Evolutionary conservation across 495 filamentous ascomycete species (phyloP).

Genomic region (Talaromyces proteolyticus): DNA sequence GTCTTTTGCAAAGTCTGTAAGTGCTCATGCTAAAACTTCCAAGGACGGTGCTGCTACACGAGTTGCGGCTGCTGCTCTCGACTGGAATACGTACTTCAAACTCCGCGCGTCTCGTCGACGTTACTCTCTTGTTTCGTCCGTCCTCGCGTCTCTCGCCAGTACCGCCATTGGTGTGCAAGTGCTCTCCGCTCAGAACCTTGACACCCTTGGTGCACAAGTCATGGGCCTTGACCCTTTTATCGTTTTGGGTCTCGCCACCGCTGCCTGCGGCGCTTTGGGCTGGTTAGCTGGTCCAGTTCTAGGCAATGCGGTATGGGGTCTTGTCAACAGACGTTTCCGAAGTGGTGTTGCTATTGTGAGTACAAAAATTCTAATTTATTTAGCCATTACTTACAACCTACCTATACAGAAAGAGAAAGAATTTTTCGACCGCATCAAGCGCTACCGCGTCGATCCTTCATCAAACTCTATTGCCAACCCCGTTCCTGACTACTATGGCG

Average conservation of each 20-base stretch:
- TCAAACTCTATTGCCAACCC: slow-evolving; percentile 62
- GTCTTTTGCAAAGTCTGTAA: slow-evolving; percentile 8
- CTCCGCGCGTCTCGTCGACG: slow-evolving; percentile 79
- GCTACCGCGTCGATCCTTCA: slow-evolving; percentile 82
- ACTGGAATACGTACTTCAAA: slow-evolving; percentile 92
- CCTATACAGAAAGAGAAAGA: slow-evolving; percentile 74
- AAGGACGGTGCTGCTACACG: neutral
- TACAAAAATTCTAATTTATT: slow-evolving; percentile 8
- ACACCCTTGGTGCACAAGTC: slow-evolving; percentile 58
- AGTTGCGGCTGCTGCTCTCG: slow-evolving; percentile 42
- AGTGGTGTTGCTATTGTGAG: slow-evolving; percentile 60
- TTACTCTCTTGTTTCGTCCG: slow-evolving; percentile 70
- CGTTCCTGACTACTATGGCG: slow-evolving; percentile 68
- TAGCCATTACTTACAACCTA: neutral
- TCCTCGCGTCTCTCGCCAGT: slow-evolving; percentile 53
- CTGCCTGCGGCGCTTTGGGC: slow-evolving; percentile 66
- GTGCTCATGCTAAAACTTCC: slow-evolving; percentile 31
- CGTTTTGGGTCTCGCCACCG: slow-evolving; percentile 68
- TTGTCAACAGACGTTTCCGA: slow-evolving; percentile 58
- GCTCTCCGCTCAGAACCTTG: slow-evolving; percentile 60
- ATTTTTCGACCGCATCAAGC: slow-evolving; percentile 84
- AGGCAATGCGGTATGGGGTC: slow-evolving; percentile 69
- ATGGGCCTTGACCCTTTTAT: slow-evolving; percentile 82
- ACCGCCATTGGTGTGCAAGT: slow-evolving; percentile 57
- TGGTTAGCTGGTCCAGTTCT: slow-evolving; percentile 83